Conservation (phyloP, 768 basidiomycete genomes). For the Mycena vitilis region DNA sequence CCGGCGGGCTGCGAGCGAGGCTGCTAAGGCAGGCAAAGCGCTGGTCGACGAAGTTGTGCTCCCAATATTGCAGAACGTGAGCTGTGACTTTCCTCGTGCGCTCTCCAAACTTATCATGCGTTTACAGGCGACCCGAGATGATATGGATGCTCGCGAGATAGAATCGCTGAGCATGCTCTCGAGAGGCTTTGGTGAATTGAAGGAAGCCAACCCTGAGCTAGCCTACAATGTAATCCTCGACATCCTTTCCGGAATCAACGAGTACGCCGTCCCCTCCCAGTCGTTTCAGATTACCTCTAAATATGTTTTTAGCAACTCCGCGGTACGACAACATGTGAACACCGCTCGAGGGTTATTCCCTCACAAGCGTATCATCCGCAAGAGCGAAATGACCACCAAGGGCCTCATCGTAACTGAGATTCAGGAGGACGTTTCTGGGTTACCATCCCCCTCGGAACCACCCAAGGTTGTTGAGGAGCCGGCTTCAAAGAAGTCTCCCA, state of each 20-base stretch:
- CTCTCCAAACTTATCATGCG: constrained; percentile 14
- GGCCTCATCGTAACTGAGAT: constrained; percentile 88
- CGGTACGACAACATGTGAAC: constrained; percentile 86
- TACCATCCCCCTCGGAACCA: constrained; percentile 54
- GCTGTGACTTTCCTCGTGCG: constrained; percentile 39
- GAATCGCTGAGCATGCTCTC: constrained; percentile 91
- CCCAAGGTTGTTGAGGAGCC: constrained; percentile 52
- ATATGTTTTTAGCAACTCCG: constrained; percentile 66
- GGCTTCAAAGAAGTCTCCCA: constrained; percentile 80
- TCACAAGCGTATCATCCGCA: constrained; percentile 80
- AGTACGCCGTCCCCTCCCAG: constrained; percentile 68
- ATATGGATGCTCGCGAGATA: constrained; percentile 89
- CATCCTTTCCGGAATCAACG: constrained; percentile 89
- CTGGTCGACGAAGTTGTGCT: constrained; percentile 89
- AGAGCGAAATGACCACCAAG: constrained; percentile 86
- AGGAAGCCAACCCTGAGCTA: constrained; percentile 83
- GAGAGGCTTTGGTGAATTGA: constrained; percentile 89
- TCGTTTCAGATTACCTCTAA: constrained; percentile 19
- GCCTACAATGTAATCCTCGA: constrained; percentile 92
- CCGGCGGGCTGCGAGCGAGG: constrained; percentile 65
- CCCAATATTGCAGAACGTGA: constrained; percentile 80
- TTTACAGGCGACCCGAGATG: constrained; percentile 75
- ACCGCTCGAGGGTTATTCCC: constrained; percentile 85
- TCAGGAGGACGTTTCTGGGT: constrained; percentile 73
- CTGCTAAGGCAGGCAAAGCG: constrained; percentile 69